A percentile compares a stretch with the other conserved stretches of the same genome.
Evolutionary conservation across 768 basidiomycete genomes (phyloP).

Genomic region (Boletus reticulatus): DNA sequence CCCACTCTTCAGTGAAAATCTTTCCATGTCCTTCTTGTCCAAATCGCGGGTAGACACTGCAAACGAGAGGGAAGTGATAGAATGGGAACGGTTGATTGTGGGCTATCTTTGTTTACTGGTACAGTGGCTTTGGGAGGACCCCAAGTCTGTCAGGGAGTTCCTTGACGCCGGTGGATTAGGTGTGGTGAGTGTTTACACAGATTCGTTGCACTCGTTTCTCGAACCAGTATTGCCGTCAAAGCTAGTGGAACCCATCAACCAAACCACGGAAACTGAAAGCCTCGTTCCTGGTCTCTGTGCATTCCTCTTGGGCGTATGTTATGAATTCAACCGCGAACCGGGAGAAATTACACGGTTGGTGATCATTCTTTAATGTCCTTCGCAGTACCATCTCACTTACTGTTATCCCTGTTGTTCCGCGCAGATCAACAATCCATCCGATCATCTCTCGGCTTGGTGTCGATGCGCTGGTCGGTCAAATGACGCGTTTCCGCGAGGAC

Average conservation of each 20-base stretch:
- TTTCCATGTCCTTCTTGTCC: constrained; percentile 82
- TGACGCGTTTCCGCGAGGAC: constrained; percentile 83
- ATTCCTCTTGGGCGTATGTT: constrained; percentile 90
- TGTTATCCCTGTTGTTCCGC: neutral
- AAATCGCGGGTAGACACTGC: constrained; percentile 51
- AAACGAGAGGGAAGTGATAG: constrained; percentile 68
- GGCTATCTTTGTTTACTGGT: constrained; percentile 80
- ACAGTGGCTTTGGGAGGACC: constrained; percentile 98
- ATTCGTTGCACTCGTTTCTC: neutral
- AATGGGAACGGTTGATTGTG: constrained; percentile 89
- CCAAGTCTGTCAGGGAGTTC: constrained; percentile 83
- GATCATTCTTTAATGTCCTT: neutral
- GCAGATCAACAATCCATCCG: constrained; percentile 82
- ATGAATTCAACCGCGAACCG: constrained; percentile 94
- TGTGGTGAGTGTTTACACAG: constrained; percentile 57
- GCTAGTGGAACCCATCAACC: constrained; percentile 95
- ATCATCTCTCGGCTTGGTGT: constrained; percentile 89
- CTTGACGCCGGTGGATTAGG: constrained; percentile 88
- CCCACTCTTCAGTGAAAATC: constrained; percentile 84
- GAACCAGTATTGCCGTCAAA: constrained; percentile 25
- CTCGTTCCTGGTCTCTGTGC: constrained; percentile 88
- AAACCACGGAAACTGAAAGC: constrained; percentile 79
- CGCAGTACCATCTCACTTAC: neutral
- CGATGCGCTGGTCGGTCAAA: constrained; percentile 83
- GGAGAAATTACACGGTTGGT: constrained; percentile 91